Base-by-base conservation (phyloP, 768 basidiomycete genomes). In the Podaxis pistillaris region DNA sequence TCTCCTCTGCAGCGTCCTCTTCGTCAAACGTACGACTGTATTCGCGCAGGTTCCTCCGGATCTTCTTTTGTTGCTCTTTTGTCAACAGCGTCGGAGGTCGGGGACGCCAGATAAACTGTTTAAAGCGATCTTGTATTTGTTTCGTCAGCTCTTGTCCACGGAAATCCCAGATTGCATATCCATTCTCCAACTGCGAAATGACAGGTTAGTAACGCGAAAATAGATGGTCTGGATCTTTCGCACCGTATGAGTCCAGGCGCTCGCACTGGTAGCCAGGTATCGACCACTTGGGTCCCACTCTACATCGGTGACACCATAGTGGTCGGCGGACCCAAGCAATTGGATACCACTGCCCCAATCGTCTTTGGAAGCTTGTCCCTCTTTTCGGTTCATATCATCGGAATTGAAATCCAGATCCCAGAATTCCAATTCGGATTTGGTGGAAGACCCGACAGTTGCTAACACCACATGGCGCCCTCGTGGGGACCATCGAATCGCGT, bases 271-370 rank as follows among this genome's bases (percentile, higher is more conserved):
- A 37, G 91, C 91, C 56, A 98, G 79, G 75, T 91, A 97, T 63
- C 97, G 87, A 56, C 97, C 97, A 71, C 88, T 90, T 26, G 97
- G 96, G 74, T 99, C 97, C 97, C 97, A 99, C 73, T 97, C 94
- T 49, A 97, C 89, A 68, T 98, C 96, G 22, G 96, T 98, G 53
- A 98, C 87, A 58, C 96, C 96, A 71, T 96, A 99, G 74, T 98
- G 96, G 74, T 98, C 97, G 2, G 90, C 88, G 19, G 88, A 85
- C 46, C 88, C 90, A 40, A 98, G 83, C 5, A 91, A 82, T 71
- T 95, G 91, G 66, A 98, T 93, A 46, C 89, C 88, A 56, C 83
- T 82, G 49, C 92, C 95, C 86, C 93, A 94, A 53, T 96, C 96
- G 56, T 84, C 84, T 66, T 84, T 83, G 2, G 79, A 75, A 30